phyloP scores from a whole-genome alignment of 345 rosid genomes.

The Eucalyptus sideroxylon region DNA sequence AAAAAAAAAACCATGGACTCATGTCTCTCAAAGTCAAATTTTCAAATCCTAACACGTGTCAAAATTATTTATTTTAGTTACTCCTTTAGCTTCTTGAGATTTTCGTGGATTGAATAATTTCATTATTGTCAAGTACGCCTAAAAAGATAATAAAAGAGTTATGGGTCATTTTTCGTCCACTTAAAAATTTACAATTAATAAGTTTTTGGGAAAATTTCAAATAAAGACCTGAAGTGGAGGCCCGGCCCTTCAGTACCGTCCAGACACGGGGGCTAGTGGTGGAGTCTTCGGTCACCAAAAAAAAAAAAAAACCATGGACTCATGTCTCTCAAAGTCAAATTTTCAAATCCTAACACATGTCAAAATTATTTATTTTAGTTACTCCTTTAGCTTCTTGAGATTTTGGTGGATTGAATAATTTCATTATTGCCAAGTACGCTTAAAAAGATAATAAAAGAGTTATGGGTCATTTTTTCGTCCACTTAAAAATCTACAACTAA shows the following conservation, averaged over 20 bases:
- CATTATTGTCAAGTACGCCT: rapidly evolving
- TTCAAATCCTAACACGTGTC: background rate
- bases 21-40: background rate
- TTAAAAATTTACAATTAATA: background rate
- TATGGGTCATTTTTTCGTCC: background rate
- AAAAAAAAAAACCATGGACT: background rate
- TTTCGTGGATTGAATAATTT: background rate
- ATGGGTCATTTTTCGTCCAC: background rate
- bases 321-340: background rate
- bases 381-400: background rate
- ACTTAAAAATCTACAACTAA: background rate
- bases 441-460: background rate
- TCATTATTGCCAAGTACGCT: background rate
- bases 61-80: background rate
- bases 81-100: background rate
- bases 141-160: background rate
- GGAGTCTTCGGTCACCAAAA: too few species aligned
- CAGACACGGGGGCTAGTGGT: too few species aligned
- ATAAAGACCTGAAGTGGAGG: too few species aligned
- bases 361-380: background rate
- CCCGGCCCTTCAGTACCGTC: rapidly evolving
- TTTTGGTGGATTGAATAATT: background rate
- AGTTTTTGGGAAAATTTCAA: too few species aligned
- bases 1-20: background rate
- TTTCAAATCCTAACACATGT: background rate